Evolutionary conservation across 495 filamentous ascomycete species (phyloP).

Genomic region (Neohortaea acidophila): DNA sequence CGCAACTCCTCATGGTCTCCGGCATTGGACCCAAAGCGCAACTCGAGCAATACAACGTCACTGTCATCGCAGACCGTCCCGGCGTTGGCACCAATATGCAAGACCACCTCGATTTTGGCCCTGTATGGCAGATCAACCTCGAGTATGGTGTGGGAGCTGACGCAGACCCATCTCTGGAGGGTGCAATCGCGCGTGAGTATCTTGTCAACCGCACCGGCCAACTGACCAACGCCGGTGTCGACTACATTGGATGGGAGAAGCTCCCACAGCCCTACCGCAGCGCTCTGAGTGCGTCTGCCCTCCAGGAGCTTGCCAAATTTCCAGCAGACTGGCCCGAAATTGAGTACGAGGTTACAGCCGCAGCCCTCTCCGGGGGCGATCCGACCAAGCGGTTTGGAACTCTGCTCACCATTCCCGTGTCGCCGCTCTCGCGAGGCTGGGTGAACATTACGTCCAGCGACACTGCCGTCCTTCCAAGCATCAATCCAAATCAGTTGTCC

Average conservation of each 20-base stretch:
- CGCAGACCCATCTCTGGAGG: background rate
- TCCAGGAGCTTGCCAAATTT: constrained; percentile 28
- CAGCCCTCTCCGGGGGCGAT: background rate
- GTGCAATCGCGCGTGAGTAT: background rate
- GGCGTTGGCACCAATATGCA: no score
- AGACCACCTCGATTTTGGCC: no score
- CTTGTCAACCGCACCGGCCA: constrained; percentile 1
- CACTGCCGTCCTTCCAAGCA: no score
- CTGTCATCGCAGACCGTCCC: no score
- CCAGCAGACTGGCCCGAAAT: constrained; percentile 44
- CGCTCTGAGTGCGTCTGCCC: constrained; percentile 8
- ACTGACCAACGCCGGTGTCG: constrained; percentile 3
- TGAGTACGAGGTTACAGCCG: constrained; percentile 23
- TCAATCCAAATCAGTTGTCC: no score
- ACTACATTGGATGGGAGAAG: constrained; percentile 18
- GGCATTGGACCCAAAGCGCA: constrained; percentile 20
- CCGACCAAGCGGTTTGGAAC: background rate
- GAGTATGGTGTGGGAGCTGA: no score
- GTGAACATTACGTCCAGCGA: no score
- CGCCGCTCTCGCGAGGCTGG: constrained; percentile 2
- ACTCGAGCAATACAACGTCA: no score
- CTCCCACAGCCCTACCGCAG: constrained; percentile 8
- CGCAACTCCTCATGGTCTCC: constrained; percentile 19
- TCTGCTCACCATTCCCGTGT: background rate
- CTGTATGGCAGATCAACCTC: no score